These are phyloP conservation scores for Boletus huronensis DNA, from an alignment of 768 basidiomycete genomes.

Conservation along the genomic window DNA sequence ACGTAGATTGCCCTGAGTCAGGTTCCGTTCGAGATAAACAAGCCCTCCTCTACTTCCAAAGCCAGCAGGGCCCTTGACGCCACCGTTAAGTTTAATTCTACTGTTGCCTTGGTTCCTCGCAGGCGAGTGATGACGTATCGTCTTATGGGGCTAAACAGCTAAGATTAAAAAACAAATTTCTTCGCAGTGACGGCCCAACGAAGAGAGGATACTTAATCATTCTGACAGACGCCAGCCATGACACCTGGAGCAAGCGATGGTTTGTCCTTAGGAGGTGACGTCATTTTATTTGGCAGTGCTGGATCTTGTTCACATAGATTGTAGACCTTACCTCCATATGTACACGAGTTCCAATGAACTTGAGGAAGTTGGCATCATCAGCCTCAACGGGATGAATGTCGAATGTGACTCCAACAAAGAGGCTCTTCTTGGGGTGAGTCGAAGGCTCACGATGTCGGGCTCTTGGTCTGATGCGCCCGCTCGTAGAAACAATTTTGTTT, in stretches of 20 bases:
- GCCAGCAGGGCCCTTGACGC: constrained; percentile 41
- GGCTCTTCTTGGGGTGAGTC: constrained; percentile 73
- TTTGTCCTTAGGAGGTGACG: constrained; percentile 81
- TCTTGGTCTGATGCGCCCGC: constrained; percentile 4
- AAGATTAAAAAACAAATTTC: constrained; percentile 2
- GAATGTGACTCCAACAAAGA: constrained; percentile 87
- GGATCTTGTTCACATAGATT: constrained; percentile 3
- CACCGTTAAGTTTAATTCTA: constrained; percentile 63
- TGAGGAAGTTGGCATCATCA: constrained; percentile 81
- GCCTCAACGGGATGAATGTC: constrained; percentile 79
- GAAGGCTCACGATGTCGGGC: neutral
- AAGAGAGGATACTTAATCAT: constrained; percentile 84
- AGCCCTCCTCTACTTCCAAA: constrained; percentile 10
- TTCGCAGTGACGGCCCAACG: constrained; percentile 67
- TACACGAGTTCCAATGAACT: constrained; percentile 82
- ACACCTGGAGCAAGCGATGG: constrained; percentile 81
- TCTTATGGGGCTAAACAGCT: neutral
- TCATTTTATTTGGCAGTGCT: neutral
- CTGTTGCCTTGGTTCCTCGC: constrained; percentile 68
- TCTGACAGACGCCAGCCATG: constrained; percentile 73
- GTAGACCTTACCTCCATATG: constrained; percentile 85
- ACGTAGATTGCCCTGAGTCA: constrained; percentile 75
- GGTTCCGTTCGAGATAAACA: constrained; percentile 58
- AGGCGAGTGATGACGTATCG: constrained; percentile 44
- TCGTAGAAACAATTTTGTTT: constrained; percentile 79